Evolutionary conservation across 108 stramenopile species (phyloP).

Genomic region (Asterionellopsis glacialis): DNA sequence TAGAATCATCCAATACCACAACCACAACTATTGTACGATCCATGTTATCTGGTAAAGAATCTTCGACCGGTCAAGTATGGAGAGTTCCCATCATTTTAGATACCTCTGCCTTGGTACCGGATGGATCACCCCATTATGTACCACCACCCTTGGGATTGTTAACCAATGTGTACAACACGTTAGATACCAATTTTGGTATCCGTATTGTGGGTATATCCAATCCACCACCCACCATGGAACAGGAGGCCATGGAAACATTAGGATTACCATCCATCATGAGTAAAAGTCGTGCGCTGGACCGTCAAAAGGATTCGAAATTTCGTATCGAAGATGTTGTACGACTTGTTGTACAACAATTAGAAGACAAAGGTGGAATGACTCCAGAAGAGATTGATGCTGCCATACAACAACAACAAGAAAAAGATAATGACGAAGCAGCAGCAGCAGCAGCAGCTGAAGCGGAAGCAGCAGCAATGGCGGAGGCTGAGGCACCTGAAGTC

Average conservation of each 20-base stretch:
- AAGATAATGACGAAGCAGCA: not conserved
- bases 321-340: not conserved
- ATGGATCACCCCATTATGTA: conserved; percentile 4
- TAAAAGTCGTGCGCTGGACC: not conserved
- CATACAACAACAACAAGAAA: not conserved
- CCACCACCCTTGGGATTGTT: not conserved
- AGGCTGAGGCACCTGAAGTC: not conserved
- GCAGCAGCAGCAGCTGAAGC: not conserved
- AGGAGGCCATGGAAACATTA: not conserved
- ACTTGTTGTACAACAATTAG: not conserved
- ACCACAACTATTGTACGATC: too few relatives aligned
- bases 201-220: not conserved
- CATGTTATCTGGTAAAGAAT: not conserved
- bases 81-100: not conserved
- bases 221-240: not conserved
- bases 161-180: not conserved
- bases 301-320: not conserved
- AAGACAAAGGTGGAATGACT: not conserved
- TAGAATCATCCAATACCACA: not conserved
- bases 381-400: not conserved
- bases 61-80: not conserved
- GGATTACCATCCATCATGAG: not conserved
- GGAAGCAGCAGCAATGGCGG: not conserved
- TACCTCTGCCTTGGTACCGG: not conserved
- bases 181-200: not conserved